phyloP scores from a whole-genome alignment of 345 rosid genomes.

The Nephelium lappaceum region DNA sequence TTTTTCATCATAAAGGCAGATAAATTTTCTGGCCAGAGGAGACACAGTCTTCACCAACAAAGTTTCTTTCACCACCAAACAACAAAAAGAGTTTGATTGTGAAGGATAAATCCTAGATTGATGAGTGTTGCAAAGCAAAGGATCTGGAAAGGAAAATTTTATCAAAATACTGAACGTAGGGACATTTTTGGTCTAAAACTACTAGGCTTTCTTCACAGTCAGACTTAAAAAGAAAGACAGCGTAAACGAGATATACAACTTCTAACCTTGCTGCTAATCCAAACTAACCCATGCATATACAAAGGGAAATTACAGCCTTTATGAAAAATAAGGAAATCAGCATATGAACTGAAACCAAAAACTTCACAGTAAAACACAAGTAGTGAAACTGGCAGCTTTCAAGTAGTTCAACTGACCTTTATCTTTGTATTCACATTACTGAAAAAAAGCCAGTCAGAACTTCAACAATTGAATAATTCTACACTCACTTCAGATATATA shows the following conservation, averaged over 20 bases:
- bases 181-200: not conserved
- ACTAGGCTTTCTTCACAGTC: not conserved
- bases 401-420: not conserved
- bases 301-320: not conserved
- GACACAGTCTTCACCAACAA: not conserved
- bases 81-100: not conserved
- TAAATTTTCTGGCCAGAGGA: not conserved
- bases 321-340: not conserved
- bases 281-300: not conserved
- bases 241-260: not conserved
- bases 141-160: not conserved
- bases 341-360: slow-evolving; percentile 1
- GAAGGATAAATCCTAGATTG: not conserved
- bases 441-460: not conserved
- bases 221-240: not conserved
- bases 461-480: not conserved
- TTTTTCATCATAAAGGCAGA: not conserved
- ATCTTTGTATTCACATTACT: too few relatives aligned
- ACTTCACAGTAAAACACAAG: not conserved
- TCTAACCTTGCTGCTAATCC: not conserved
- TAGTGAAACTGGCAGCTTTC: not conserved
- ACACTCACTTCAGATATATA: not conserved
- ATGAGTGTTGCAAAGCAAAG: not conserved
- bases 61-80: not conserved
- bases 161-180: not conserved